phyloP scores from a whole-genome alignment of 2,329 filamentous ascomycete species.

The Teratosphaeriaceae sp. region DNA sequence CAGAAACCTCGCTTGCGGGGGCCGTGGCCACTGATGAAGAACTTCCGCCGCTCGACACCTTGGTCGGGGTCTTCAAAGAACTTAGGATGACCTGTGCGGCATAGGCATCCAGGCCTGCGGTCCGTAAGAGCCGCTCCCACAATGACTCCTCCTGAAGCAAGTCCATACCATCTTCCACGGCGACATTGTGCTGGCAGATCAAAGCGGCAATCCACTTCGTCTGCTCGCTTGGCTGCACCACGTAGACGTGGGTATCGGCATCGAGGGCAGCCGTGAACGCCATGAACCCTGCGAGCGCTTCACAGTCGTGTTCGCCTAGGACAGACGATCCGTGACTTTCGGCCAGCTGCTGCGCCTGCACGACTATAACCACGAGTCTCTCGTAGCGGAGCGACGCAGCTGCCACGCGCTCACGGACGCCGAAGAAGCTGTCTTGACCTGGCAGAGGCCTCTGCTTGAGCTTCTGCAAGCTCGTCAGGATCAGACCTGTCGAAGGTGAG shows the following conservation, averaged over 20 bases:
- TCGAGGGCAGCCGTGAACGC: slow-evolving; percentile 40
- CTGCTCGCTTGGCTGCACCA: slow-evolving; percentile 37
- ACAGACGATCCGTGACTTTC: neutral
- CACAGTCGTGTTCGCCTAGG: slow-evolving; percentile 27
- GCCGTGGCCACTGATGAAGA: slow-evolving; percentile 10
- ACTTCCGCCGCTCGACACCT: slow-evolving; percentile 4
- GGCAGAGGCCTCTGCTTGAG: slow-evolving; percentile 66
- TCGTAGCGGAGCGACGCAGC: slow-evolving; percentile 57
- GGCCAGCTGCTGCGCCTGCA: slow-evolving; percentile 28
- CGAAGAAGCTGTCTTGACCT: slow-evolving; percentile 42
- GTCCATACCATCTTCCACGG: slow-evolving; percentile 14
- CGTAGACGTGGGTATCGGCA: slow-evolving; percentile 31
- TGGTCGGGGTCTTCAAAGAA: slow-evolving; percentile 32
- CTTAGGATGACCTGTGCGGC: slow-evolving; percentile 60
- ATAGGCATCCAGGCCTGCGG: slow-evolving; percentile 62
- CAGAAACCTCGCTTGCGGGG: slow-evolving; percentile 23
- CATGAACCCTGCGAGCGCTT: slow-evolving; percentile 27
- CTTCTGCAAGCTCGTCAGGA: slow-evolving; percentile 65
- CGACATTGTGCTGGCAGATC: slow-evolving; percentile 34
- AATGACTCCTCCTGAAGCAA: slow-evolving; percentile 49
- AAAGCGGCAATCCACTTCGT: slow-evolving; percentile 34
- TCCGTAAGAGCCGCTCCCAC: slow-evolving; percentile 62
- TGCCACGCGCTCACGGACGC: slow-evolving; percentile 50
- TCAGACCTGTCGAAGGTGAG: slow-evolving; percentile 60
- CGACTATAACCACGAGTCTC: slow-evolving; percentile 60